These are phyloP conservation scores for Datura wrightii DNA, from an alignment of 257 asterid species.

Conservation along the genomic window DNA sequence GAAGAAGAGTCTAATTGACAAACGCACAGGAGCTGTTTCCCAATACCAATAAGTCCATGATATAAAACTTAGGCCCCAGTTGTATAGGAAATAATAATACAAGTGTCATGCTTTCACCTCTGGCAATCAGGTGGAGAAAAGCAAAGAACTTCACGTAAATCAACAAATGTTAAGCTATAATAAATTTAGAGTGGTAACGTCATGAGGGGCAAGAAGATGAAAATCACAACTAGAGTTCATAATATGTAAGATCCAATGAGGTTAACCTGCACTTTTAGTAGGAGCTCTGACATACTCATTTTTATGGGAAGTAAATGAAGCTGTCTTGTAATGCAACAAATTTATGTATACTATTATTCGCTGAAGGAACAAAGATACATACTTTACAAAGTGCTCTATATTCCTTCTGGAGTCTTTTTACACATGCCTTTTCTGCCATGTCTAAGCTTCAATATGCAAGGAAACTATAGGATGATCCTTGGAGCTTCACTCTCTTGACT, in stretches of 20 bases:
- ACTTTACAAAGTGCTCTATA: slow-evolving; percentile 94
- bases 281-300: background rate
- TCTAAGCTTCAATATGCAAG: slow-evolving; percentile 19
- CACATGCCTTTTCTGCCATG: slow-evolving; percentile 88
- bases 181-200: background rate
- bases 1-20: background rate
- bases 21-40: background rate
- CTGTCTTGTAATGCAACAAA: background rate
- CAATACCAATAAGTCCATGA: background rate
- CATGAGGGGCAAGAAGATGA: slow-evolving; percentile 8
- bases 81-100: background rate
- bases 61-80: background rate
- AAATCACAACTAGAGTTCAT: background rate
- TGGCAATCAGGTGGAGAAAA: background rate
- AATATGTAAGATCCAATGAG: slow-evolving; percentile 1
- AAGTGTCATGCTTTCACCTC: background rate
- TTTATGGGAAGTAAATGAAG: background rate
- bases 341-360: background rate
- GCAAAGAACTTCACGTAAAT: background rate
- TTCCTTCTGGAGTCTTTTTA: slow-evolving; percentile 96
- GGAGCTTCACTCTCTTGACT: slow-evolving; percentile 8
- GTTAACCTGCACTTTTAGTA: background rate
- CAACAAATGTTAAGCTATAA: background rate
- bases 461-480: slow-evolving; percentile 1
- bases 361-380: slow-evolving; percentile 37